Evolutionary conservation across 257 asterid species (phyloP), one percentile per base, ranked within the genome.

Genomic region (Solanum peruvianum): DNA sequence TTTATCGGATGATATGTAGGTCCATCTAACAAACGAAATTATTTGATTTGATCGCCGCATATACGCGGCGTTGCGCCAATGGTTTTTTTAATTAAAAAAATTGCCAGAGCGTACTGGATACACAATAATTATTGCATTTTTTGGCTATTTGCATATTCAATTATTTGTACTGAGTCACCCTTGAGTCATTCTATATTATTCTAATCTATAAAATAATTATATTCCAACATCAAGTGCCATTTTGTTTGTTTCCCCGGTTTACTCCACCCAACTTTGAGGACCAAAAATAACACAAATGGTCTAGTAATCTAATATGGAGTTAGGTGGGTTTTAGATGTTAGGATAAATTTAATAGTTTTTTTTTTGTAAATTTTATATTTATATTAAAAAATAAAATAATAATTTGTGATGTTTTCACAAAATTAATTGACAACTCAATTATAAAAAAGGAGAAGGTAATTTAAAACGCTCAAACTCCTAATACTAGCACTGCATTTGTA

Each of bases 281-380:
- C 37, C 20, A 66, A 66, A 27, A 21, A 9, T 4, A 21, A 58
- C 11, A 9, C 67, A 15, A 49, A 49, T 49, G 16, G 58, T 15
- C 6, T 49, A 15, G 58, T 37, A 37, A 37, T 5, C 7, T 6
- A 37, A 37, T 37, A 37, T 37, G 39, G 39, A 35, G 39, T 37
- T 35, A 33, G 7, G 39, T 35, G 0, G 1, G 0, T 1, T 35
- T 37, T 37, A 5, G 7, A 5, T 37, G 7, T 0, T 37, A 0
- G 0, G 39, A 37, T 0, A 0, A 37, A 37, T 1, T 37, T 0
- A 37, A 6, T 37, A 6, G 7, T 37, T 37, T 1, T 33, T n/a
- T n/a, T 33, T 5, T 35, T 35, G 6, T 35, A 35, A 4, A 33
- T 33, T 33, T 33, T 33, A 33, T 33, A 33, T 33, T 33, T 33